phyloP scores from a whole-genome alignment of 257 asterid genomes.

The Cynanchum wilfordii region DNA sequence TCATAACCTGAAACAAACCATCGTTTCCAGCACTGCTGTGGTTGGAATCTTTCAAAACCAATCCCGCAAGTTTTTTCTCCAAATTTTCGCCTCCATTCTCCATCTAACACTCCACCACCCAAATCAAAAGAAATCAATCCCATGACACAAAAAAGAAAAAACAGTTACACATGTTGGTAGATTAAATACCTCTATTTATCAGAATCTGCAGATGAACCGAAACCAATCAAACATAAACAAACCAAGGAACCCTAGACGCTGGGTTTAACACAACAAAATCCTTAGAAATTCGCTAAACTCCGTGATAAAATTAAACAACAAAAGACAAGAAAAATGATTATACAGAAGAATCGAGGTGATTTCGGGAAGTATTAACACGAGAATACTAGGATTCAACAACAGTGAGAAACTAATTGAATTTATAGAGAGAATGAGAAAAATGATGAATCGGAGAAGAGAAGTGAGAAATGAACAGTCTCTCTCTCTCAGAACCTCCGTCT shows the following conservation, averaged over 20 bases:
- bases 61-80: constrained; percentile 46
- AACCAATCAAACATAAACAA: neutral
- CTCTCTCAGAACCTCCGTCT: constrained; percentile 5
- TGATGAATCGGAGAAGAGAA: neutral
- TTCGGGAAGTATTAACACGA: neutral
- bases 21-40: constrained; percentile 37
- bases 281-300: neutral
- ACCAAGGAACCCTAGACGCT: neutral
- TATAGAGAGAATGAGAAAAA: neutral
- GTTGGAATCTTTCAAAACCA: constrained; percentile 50
- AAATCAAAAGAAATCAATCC: neutral
- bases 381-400: neutral
- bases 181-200: neutral
- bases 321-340: neutral
- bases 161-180: neutral
- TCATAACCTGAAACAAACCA: constrained; percentile 82
- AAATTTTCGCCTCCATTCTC: constrained; percentile 61
- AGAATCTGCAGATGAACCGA: neutral
- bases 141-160: neutral
- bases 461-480: neutral
- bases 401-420: neutral
- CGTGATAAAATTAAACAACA: too few species aligned
- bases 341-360: neutral
- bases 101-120: constrained; percentile 27
- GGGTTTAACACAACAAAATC: neutral